A percentile compares a stretch with the other conserved stretches of the same genome.
phyloP scores from a whole-genome alignment of 1,284 basidiomycete genomes.

The Trametes hirsuta region DNA sequence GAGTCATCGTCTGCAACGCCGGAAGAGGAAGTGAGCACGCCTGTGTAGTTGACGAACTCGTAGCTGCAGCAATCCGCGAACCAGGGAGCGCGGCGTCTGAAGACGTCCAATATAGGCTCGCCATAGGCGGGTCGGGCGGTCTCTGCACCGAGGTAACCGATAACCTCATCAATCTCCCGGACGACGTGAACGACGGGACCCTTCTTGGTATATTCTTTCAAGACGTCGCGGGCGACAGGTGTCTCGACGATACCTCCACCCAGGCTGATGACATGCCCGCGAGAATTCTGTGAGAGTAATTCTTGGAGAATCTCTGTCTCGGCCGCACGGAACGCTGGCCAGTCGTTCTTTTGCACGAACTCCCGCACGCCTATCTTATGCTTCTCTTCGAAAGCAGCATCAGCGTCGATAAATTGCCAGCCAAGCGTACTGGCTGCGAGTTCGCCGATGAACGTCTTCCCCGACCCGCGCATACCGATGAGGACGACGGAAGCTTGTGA shows the following conservation, averaged over 20 bases:
- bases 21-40: conserved; percentile 30
- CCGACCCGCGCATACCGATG: conserved; percentile 97
- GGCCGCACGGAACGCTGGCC: conserved; percentile 75
- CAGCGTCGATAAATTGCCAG: conserved; percentile 89
- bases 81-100: conserved; percentile 83
- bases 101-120: conserved; percentile 85
- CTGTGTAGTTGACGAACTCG: conserved; percentile 83
- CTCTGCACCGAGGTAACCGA: conserved; percentile 80
- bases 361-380: conserved; percentile 69
- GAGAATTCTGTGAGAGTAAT: conserved; percentile 59
- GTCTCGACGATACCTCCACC: conserved; percentile 97
- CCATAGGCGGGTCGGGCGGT: conserved; percentile 85
- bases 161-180: conserved; percentile 72
- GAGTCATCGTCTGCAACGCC: conserved; percentile 4
- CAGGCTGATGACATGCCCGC: conserved; percentile 83
- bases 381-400: conserved; percentile 76
- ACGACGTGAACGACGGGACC: conserved; percentile 77
- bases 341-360: conserved; percentile 80
- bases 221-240: conserved; percentile 68
- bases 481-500: conserved; percentile 76
- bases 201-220: conserved; percentile 67
- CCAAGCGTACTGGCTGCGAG: conserved; percentile 77
- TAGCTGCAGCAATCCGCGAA: conserved; percentile 85
- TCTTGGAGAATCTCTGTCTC: conserved; percentile 64
- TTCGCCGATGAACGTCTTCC: conserved; percentile 90